Base-by-base conservation (phyloP, 192 early-diverging fungal genomes). In the Coemansia sp. region DNA sequence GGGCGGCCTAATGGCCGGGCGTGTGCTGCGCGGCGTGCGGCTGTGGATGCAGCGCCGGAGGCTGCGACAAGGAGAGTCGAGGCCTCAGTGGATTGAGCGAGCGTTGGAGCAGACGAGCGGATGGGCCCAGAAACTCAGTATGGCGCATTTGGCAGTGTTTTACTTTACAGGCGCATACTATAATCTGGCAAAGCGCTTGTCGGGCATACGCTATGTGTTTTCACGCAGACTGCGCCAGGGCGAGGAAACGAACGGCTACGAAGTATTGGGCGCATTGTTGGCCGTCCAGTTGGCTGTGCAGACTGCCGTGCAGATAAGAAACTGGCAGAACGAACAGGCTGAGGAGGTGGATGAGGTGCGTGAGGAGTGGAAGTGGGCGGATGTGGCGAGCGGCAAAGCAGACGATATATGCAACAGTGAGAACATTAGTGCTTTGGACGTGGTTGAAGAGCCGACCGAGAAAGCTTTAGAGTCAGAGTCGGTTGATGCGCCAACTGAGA, bases 111-210 rank as follows among this genome's bases (percentile, higher is more conserved):
- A 49, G 48, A n/a, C 35, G 61, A 38, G 24, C 14, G 70, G 61
- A 4, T 1, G 59, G 17, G 15, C 60, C 52, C 6, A 55, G 2
- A 70, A 67, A 19, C 35, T 84, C 15, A 43, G 56, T 19, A 75
- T 89, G 41, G 60, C 89, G 19, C 96, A 98, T 64, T 65, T 96
- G 62, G 92, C 88, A 3, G 63, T 93, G 17, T 98, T 98, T 79
- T 98, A 98, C 72, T 90, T 96, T 67, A 73, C 83, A 58, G 93
- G 93, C 14, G 82, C 87, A 0, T 94, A 90, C 66, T 94, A 98
- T 65, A 77, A 84, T 38, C 60, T 94, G 29, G 86, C 95, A 0
- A 94, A 94, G 66, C 85, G 95, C 15, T 35, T 93, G 21, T 70
- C 88, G 5, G 88, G 91, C 1, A 85, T 94, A 32, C 88, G 92